These are phyloP conservation scores for Mucor racemosus DNA, from an alignment of 371 early-diverging fungal genomes.

Conservation along the genomic window DNA sequence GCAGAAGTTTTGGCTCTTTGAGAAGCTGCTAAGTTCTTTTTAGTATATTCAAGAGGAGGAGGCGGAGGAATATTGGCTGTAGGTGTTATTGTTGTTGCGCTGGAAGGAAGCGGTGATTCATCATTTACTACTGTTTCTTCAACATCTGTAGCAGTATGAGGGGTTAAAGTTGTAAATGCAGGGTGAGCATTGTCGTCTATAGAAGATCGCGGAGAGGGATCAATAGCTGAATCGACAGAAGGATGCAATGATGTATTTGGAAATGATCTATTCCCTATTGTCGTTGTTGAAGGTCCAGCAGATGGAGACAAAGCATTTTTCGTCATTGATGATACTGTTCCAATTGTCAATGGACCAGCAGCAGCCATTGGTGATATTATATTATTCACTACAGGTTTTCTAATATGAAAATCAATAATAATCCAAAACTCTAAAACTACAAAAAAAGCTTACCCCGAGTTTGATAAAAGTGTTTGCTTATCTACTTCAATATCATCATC, in stretches of 20 bases:
- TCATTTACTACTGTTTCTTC: neutral
- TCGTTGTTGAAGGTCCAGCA: constrained; percentile 23
- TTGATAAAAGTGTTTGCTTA: neutral
- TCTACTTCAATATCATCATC: constrained; percentile 29
- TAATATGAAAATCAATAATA: neutral
- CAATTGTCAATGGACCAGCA: neutral
- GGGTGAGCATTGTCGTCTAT: constrained; percentile 16
- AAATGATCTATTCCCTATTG: constrained; percentile 24
- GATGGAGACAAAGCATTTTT: neutral
- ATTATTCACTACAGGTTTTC: neutral
- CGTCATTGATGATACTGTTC: neutral
- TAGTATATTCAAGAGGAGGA: constrained; percentile 25
- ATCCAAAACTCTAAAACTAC: neutral
- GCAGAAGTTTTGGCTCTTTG: constrained; percentile 44
- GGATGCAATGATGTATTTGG: constrained; percentile 41
- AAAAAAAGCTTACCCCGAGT: constrained; percentile 7
- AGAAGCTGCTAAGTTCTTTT: neutral
- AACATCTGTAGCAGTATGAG: neutral
- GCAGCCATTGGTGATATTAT: neutral
- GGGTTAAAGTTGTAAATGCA: neutral
- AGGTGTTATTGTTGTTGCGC: neutral
- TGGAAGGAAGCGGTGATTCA: neutral
- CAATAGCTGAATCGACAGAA: constrained; percentile 51
- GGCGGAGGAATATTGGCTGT: neutral
- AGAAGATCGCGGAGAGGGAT: constrained; percentile 49